Conservation (phyloP, 2,329 filamentous ascomycete species). For the Chrysoporthe cubensis region DNA sequence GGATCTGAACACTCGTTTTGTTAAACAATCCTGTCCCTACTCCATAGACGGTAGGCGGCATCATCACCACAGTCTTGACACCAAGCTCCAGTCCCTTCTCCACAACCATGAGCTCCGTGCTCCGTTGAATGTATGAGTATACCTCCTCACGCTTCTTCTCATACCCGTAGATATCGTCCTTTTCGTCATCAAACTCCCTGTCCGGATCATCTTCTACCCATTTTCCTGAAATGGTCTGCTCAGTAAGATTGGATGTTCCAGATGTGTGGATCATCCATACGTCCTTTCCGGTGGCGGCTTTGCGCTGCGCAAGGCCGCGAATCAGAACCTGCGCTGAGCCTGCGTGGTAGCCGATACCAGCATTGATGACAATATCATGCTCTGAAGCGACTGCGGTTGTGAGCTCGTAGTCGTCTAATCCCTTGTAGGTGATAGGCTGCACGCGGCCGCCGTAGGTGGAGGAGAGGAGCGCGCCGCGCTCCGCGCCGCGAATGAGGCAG, state of each 20-base stretch:
- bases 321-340: constrained; percentile 46
- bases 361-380: constrained; percentile 47
- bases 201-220: constrained; percentile 45
- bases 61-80: constrained; percentile 51
- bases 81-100: constrained; percentile 43
- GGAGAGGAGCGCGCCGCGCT: constrained; percentile 10
- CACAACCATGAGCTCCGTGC: constrained; percentile 48
- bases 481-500: constrained; percentile 32
- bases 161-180: constrained; percentile 48
- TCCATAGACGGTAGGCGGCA: constrained; percentile 53
- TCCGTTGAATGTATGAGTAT: constrained; percentile 48
- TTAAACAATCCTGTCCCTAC: constrained; percentile 48
- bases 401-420: constrained; percentile 34
- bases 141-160: constrained; percentile 42
- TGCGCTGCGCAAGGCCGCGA: constrained; percentile 42
- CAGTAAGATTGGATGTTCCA: constrained; percentile 48
- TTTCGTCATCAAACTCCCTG: constrained; percentile 46
- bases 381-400: constrained; percentile 33
- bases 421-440: constrained; percentile 32
- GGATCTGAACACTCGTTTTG: constrained; percentile 45
- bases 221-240: constrained; percentile 35
- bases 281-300: constrained; percentile 32
- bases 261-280: constrained; percentile 38
- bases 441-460: constrained; percentile 29
- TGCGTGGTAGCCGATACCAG: constrained; percentile 45